Evolutionary conservation across 345 rosid species (phyloP).

Genomic region (Arabis hirsuta): DNA sequence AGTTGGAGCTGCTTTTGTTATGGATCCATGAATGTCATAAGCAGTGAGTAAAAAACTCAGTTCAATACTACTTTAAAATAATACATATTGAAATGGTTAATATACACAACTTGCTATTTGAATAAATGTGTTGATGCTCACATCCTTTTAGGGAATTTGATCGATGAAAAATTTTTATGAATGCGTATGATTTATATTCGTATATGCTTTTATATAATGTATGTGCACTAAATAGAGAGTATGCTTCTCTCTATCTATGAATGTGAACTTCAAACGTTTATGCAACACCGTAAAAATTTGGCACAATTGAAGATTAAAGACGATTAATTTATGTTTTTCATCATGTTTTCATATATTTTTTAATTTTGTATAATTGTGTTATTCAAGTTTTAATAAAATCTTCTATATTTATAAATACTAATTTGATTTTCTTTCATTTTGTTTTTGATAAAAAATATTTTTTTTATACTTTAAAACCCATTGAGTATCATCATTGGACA

Average conservation of each 20-base stretch:
- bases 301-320: no score
- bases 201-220: neutral
- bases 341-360: no score
- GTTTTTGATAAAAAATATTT: no score
- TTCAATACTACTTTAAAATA: neutral
- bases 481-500: no score
- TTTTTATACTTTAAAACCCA: no score
- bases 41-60: slow-evolving; percentile 2
- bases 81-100: neutral
- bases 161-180: neutral
- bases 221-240: neutral
- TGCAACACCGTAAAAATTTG: no score
- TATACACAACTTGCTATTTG: slow-evolving; percentile 20
- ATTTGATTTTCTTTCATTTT: no score
- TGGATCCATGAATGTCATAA: slow-evolving; percentile 9
- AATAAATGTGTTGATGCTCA: slow-evolving; percentile 18
- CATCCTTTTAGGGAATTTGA: neutral
- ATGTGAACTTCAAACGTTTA: neutral
- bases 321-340: no score
- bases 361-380: no score
- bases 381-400: no score
- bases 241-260: neutral
- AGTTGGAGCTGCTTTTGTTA: slow-evolving; percentile 64
- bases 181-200: neutral
- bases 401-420: no score